Conservation (phyloP, 768 basidiomycete genomes). For the Amylocystis lapponica region DNA sequence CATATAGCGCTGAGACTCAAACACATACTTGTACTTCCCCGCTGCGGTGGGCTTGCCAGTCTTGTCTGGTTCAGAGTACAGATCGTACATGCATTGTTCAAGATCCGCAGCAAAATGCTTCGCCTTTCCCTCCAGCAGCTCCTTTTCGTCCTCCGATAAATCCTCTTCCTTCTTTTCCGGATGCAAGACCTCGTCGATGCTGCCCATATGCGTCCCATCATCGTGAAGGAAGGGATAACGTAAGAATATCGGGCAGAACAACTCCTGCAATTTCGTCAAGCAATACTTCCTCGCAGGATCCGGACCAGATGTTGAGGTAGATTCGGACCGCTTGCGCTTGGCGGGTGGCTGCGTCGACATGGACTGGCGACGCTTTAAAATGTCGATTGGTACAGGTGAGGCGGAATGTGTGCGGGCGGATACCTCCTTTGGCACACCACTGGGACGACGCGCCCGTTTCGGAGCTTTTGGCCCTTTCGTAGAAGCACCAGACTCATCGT, state of each 20-base stretch:
- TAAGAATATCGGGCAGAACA: slow-evolving; percentile 66
- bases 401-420: slow-evolving; percentile 3
- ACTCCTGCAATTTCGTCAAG: slow-evolving; percentile 64
- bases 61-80: slow-evolving; percentile 75
- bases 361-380: slow-evolving; percentile 54
- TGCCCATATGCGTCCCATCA: no score
- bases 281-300: slow-evolving; percentile 80
- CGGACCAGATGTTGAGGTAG: slow-evolving; percentile 39
- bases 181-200: slow-evolving; percentile 21
- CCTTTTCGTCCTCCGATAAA: slow-evolving; percentile 55
- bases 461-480: slow-evolving; percentile 6
- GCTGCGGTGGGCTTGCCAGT: slow-evolving; percentile 55
- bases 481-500: slow-evolving; percentile 11
- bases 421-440: slow-evolving; percentile 8
- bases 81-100: slow-evolving; percentile 71
- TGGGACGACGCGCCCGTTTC: slow-evolving; percentile 17
- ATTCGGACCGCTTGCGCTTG: slow-evolving; percentile 44
- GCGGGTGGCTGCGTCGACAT: slow-evolving; percentile 32
- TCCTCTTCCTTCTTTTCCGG: slow-evolving; percentile 45
- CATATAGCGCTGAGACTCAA: slow-evolving; percentile 5
- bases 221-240: slow-evolving; percentile 54
- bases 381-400: slow-evolving; percentile 12
- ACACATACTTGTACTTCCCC: slow-evolving; percentile 74
- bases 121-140: slow-evolving; percentile 48
- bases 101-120: slow-evolving; percentile 64